Conservation (phyloP, 441 rosid species). For the Rhodomyrtus psidioides region DNA sequence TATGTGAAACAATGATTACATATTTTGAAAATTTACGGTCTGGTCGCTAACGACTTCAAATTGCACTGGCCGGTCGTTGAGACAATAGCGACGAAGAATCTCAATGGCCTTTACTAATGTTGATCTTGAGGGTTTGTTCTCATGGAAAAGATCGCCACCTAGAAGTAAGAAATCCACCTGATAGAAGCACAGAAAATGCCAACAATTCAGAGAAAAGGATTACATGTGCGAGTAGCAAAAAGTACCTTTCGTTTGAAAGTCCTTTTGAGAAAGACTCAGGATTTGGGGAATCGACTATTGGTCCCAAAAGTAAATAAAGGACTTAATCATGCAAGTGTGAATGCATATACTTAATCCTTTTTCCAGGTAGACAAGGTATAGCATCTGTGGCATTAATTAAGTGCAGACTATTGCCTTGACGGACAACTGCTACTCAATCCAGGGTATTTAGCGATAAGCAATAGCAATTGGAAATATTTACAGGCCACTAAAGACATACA, state of each 20-base stretch:
- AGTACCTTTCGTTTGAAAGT: neutral
- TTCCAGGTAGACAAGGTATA: neutral
- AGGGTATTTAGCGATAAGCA: neutral
- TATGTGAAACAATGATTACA: slow-evolving; percentile 25
- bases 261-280: neutral
- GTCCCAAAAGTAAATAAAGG: neutral
- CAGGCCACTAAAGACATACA: neutral
- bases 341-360: neutral
- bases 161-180: slow-evolving; percentile 93
- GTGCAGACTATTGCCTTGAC: neutral
- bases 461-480: neutral
- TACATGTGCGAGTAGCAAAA: neutral
- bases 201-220: neutral
- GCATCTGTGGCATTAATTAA: neutral
- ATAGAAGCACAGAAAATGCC: slow-evolving; percentile 1
- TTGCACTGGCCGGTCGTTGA: slow-evolving; percentile 84
- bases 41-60: slow-evolving; percentile 99
- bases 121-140: slow-evolving; percentile 94
- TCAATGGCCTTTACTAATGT: slow-evolving; percentile 93
- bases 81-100: slow-evolving; percentile 92
- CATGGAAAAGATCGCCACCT: slow-evolving; percentile 98
- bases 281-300: neutral
- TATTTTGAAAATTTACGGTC: slow-evolving; percentile 79
- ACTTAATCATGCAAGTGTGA: neutral
- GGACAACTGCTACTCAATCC: neutral